phyloP scores from a whole-genome alignment of 2,329 filamentous ascomycete species.

The Camptophora hylomeconis region DNA sequence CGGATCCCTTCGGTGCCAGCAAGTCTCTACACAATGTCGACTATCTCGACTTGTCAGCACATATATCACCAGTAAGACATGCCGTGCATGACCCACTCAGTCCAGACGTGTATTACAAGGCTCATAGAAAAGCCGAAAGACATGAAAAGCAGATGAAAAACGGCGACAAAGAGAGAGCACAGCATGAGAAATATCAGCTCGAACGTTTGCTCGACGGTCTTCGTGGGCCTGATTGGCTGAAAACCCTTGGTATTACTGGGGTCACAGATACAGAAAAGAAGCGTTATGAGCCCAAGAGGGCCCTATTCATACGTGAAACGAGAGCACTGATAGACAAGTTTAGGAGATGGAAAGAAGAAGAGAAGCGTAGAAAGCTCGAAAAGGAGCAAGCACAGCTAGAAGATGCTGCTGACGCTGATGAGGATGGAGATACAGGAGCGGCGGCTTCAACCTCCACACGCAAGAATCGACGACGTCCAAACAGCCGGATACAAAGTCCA shows the following conservation, averaged over 20 bases:
- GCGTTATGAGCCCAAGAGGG: constrained; percentile 71
- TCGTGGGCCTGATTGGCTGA: constrained; percentile 83
- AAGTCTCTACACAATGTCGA: constrained; percentile 29
- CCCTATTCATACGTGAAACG: constrained; percentile 75
- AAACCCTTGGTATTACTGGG: constrained; percentile 76
- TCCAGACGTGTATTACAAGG: constrained; percentile 42
- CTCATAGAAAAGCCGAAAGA: constrained; percentile 48
- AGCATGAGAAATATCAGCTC: constrained; percentile 54
- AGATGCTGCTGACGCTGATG: constrained; percentile 35
- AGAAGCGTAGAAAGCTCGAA: constrained; percentile 67
- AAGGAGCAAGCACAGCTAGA: constrained; percentile 51
- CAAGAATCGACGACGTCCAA: constrained; percentile 16
- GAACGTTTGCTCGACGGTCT: constrained; percentile 64
- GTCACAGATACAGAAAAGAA: constrained; percentile 77
- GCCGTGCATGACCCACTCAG: constrained; percentile 39
- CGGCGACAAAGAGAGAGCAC: constrained; percentile 52
- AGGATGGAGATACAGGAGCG: constrained; percentile 24
- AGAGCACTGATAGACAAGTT: constrained; percentile 77
- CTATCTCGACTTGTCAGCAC: constrained; percentile 30
- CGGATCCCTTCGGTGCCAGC: constrained; percentile 18
- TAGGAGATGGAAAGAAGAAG: constrained; percentile 72
- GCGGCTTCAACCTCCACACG: constrained; percentile 6
- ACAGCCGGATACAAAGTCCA: constrained; percentile 5
- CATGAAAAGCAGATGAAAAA: constrained; percentile 57
- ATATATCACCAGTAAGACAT: constrained; percentile 10